A percentile compares a stretch with the other conserved stretches of the same genome.
Evolutionary conservation across 1,284 basidiomycete genomes (phyloP).

Genomic region (Cerioporus squamosus): DNA sequence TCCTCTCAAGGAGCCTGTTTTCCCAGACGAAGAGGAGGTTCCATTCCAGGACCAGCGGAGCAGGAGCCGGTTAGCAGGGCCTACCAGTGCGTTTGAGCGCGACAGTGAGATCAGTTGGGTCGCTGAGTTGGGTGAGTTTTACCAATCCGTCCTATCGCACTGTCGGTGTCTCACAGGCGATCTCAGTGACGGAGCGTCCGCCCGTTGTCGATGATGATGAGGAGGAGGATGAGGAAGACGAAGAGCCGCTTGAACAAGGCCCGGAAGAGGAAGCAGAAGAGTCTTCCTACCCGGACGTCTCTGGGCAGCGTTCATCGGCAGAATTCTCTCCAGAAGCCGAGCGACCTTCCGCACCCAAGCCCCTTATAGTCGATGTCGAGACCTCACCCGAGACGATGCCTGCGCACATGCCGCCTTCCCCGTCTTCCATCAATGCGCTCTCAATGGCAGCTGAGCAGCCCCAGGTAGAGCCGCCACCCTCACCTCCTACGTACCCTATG

Average conservation of each 20-base stretch:
- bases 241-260: slow-evolving; percentile 35
- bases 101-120: slow-evolving; percentile 78
- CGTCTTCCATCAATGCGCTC: slow-evolving; percentile 51
- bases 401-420: slow-evolving; percentile 51
- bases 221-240: slow-evolving; percentile 35
- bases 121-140: slow-evolving; percentile 60
- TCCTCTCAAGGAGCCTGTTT: slow-evolving; percentile 62
- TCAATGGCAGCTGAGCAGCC: slow-evolving; percentile 37
- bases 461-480: slow-evolving; percentile 50
- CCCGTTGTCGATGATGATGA: slow-evolving; percentile 53
- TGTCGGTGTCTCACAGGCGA: neutral
- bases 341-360: slow-evolving; percentile 56
- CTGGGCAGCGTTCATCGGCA: slow-evolving; percentile 23
- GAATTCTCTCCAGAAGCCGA: slow-evolving; percentile 18
- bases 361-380: slow-evolving; percentile 64
- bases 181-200: slow-evolving; percentile 55
- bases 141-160: too few species aligned
- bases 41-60: slow-evolving; percentile 54
- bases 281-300: slow-evolving; percentile 31
- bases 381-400: slow-evolving; percentile 53
- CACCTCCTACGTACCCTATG: slow-evolving; percentile 55
- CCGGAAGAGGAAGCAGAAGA: slow-evolving; percentile 28
- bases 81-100: slow-evolving; percentile 42
- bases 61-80: slow-evolving; percentile 23
- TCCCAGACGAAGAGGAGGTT: slow-evolving; percentile 68